Conservation (phyloP, 345 rosid genomes). For the Pistacia atlantica region DNA sequence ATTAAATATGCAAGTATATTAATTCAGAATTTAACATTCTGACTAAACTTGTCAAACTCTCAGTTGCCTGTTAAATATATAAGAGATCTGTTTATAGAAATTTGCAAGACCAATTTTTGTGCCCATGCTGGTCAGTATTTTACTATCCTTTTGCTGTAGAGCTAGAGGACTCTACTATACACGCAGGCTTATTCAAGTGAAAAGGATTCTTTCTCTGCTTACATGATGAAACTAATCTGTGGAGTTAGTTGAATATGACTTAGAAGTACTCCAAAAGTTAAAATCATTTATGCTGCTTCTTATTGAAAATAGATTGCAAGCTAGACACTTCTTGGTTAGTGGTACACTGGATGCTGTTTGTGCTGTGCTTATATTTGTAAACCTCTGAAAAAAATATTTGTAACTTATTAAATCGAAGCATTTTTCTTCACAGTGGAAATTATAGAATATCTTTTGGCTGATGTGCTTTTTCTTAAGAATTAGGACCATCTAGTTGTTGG, state of each 20-base stretch:
- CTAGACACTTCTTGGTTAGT: too few relatives aligned
- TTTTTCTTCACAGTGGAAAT: too few relatives aligned
- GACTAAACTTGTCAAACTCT: not conserved
- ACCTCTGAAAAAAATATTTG: too few relatives aligned
- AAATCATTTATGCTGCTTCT: not conserved
- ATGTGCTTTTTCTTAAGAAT: too few relatives aligned
- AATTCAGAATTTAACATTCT: not conserved
- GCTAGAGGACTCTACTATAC: not conserved
- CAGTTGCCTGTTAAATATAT: conserved; percentile 3
- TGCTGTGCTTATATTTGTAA: too few relatives aligned
- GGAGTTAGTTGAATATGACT: not conserved
- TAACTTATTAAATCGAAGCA: too few relatives aligned
- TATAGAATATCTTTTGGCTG: too few relatives aligned
- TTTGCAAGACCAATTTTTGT: conserved; percentile 1
- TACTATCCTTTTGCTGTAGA: not conserved
- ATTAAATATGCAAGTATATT: not conserved
- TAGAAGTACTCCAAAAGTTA: not conserved
- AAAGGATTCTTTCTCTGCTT: not conserved
- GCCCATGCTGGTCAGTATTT: conserved; percentile 1
- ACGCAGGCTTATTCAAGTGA: not conserved
- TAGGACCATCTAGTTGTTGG: too few relatives aligned
- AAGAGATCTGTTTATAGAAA: conserved; percentile 1
- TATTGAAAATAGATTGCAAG: not conserved
- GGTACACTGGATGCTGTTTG: too few relatives aligned
- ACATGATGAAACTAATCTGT: not conserved